These are phyloP conservation scores for Acanthamoeba sp. DNA, from an alignment of 208 protist genomes.

Conservation along the genomic window DNA sequence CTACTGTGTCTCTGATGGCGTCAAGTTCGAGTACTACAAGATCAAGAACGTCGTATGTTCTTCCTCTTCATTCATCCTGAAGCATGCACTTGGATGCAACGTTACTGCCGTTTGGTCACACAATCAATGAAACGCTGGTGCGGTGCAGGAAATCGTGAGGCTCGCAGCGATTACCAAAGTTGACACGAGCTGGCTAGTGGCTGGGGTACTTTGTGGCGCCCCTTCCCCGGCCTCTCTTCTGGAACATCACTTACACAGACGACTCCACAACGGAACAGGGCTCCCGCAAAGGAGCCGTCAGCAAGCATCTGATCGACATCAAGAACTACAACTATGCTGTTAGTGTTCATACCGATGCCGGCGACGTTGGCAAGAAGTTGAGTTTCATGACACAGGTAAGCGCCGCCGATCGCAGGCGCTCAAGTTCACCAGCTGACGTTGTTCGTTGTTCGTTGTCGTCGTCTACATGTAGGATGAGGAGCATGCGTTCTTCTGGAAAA, in stretches of 20 bases:
- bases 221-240: not conserved
- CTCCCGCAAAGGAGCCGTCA: not conserved
- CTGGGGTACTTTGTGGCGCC: not conserved
- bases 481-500: not conserved
- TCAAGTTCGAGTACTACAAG: conserved; percentile 16
- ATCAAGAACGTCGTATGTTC: conserved; percentile 47
- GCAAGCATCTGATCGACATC: not conserved
- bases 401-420: not conserved
- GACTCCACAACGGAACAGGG: not conserved
- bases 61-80: not conserved
- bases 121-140: not conserved
- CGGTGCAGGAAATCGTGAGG: not conserved
- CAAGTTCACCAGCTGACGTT: too few relatives aligned
- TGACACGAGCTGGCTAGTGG: not conserved
- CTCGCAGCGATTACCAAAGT: not conserved
- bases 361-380: not conserved
- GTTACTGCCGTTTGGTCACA: not conserved
- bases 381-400: conserved; percentile 10
- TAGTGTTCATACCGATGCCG: not conserved
- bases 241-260: not conserved
- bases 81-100: not conserved
- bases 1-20: not conserved
- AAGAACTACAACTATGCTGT: conserved; percentile 20
- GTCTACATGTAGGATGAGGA: not conserved
- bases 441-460: not conserved